Evolutionary conservation across 345 rosid species (phyloP).

Genomic region (Carallia pectinifolia): DNA sequence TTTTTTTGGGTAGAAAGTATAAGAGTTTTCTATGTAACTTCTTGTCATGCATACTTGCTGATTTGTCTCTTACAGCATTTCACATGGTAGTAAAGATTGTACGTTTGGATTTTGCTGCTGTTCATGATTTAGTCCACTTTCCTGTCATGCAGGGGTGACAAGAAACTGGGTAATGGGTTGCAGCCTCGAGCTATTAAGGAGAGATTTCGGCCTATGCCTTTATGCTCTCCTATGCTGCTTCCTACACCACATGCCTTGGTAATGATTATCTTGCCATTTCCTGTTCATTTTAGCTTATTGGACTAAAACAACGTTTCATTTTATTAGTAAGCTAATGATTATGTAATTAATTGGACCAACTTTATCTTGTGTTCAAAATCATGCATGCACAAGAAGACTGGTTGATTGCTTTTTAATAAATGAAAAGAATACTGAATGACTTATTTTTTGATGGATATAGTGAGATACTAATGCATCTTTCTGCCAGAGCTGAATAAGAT

Average conservation of each 20-base stretch:
- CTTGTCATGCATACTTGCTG: no score
- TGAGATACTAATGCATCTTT: no score
- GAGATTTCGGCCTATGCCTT: slow-evolving; percentile 94
- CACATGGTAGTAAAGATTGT: neutral
- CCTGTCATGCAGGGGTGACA: slow-evolving; percentile 59
- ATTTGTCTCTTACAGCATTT: no score
- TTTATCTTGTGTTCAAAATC: no score
- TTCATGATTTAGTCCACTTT: slow-evolving; percentile 11
- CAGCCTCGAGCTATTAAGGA: slow-evolving; percentile 57
- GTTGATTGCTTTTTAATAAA: no score
- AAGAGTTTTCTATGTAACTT: no score
- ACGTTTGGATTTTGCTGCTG: neutral
- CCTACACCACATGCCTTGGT: slow-evolving; percentile 96
- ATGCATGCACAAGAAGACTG: no score
- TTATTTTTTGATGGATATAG: no score
- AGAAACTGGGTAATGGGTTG: slow-evolving; percentile 46
- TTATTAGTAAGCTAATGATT: neutral
- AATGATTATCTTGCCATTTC: slow-evolving; percentile 6
- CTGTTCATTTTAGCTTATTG: neutral
- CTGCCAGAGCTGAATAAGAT: neutral
- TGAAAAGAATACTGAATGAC: no score
- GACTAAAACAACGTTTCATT: neutral
- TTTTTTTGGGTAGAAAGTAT: no score
- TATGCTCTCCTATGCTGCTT: slow-evolving; percentile 77
- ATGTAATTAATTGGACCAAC: no score